Percentiles rank a stretch among this genome's conserved stretches.
phyloP scores from a whole-genome alignment of 2,329 filamentous ascomycete genomes.

The Aspergillus sclerotialis region DNA sequence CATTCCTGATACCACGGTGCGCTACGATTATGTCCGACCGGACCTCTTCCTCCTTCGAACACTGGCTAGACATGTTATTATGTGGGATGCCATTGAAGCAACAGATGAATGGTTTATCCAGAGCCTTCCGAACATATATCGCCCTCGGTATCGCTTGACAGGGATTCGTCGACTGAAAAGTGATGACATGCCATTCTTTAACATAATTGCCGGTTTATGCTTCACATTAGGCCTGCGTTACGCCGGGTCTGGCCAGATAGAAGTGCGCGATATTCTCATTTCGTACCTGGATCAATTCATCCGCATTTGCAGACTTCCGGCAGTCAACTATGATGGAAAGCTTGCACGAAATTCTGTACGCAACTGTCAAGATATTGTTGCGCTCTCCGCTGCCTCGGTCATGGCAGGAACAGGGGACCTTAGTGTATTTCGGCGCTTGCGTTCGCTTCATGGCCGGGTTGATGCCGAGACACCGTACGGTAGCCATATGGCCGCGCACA shows the following conservation, averaged over 20 bases:
- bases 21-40: conserved; percentile 92
- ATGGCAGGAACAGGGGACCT: conserved; percentile 97
- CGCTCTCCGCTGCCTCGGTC: conserved; percentile 73
- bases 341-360: conserved; percentile 74
- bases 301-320: conserved; percentile 61
- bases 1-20: conserved; percentile 78
- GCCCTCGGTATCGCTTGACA: conserved; percentile 53
- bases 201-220: conserved; percentile 82
- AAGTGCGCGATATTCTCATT: conserved; percentile 73
- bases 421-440: conserved; percentile 72
- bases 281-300: conserved; percentile 83
- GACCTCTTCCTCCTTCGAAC: conserved; percentile 88
- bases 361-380: conserved; percentile 85
- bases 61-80: conserved; percentile 79
- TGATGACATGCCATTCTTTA: conserved; percentile 84
- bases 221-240: conserved; percentile 68
- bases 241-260: conserved; percentile 62
- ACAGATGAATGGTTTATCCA: conserved; percentile 66
- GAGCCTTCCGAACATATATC: conserved; percentile 67
- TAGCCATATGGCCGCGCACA: conserved; percentile 85
- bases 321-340: conserved; percentile 69
- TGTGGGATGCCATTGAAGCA: conserved; percentile 79
- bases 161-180: conserved; percentile 60
- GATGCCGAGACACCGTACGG: conserved; percentile 83
- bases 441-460: conserved; percentile 79